These are phyloP conservation scores for Leptodermis oblonga DNA, from an alignment of 257 asterid genomes.

Conservation along the genomic window DNA sequence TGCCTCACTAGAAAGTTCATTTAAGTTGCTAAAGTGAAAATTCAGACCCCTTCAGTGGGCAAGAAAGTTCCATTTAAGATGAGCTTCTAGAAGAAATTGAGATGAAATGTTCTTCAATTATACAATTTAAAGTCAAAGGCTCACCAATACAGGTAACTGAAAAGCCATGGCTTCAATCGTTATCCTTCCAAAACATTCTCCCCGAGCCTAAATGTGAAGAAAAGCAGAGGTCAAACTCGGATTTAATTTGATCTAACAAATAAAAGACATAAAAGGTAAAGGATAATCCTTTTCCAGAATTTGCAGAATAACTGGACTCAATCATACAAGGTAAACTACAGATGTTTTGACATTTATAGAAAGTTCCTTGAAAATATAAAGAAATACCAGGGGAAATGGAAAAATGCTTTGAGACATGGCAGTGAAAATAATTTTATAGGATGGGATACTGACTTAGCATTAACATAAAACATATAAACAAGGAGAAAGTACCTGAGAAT, in stretches of 20 bases:
- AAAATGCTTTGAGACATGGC: neutral
- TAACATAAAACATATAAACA: neutral
- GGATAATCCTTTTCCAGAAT: neutral
- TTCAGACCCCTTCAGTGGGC: neutral
- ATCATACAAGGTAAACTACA: neutral
- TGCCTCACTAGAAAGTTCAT: neutral
- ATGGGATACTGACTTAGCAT: neutral
- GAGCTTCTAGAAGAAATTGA: neutral
- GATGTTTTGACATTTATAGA: neutral
- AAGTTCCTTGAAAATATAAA: neutral
- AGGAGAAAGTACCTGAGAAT: conserved; percentile 71
- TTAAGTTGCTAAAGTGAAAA: neutral
- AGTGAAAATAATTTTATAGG: neutral
- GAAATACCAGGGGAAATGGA: neutral
- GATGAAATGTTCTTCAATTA: neutral
- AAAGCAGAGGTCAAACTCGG: neutral
- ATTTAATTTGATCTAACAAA: neutral
- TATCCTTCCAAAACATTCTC: conserved; percentile 97
- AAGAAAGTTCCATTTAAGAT: neutral
- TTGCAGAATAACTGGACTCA: neutral
- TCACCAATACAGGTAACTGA: conserved; percentile 91
- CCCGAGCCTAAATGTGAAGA: conserved; percentile 60
- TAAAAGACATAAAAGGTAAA: neutral
- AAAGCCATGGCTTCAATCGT: conserved; percentile 99
- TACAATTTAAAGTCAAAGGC: conserved; percentile 13